Percentiles rank a stretch among this genome's conserved stretches.
phyloP scores from a whole-genome alignment of 345 rosid genomes.

The Syzygium aqueum region DNA sequence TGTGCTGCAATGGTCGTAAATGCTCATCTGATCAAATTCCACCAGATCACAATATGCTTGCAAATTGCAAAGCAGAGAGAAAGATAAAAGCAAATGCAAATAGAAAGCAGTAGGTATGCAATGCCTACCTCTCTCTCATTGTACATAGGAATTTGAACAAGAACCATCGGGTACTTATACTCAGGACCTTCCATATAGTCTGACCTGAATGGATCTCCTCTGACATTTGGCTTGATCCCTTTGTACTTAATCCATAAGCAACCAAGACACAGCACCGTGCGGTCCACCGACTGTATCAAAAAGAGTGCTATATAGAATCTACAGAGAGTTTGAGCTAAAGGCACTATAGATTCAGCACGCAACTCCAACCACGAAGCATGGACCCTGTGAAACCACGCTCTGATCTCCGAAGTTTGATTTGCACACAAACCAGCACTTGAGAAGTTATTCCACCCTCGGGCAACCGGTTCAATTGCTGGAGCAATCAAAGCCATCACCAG shows the following conservation, averaged over 20 bases:
- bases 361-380: slow-evolving; percentile 4
- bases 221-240: background rate
- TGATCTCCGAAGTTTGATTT: background rate
- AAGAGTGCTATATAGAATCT: slow-evolving; percentile 5
- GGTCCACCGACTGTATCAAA: slow-evolving; percentile 8
- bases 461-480: slow-evolving; percentile 4
- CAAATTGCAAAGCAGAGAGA: background rate
- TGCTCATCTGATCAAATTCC: background rate
- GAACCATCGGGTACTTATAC: slow-evolving; percentile 4
- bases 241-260: slow-evolving; percentile 9
- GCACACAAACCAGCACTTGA: background rate
- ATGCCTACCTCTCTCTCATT: slow-evolving; percentile 11
- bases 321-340: slow-evolving; percentile 2
- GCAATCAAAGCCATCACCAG: background rate
- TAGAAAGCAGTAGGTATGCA: background rate
- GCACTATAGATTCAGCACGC: slow-evolving; percentile 3
- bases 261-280: slow-evolving; percentile 4
- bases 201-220: background rate
- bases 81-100: background rate
- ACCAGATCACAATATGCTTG: background rate
- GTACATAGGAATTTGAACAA: slow-evolving; percentile 11
- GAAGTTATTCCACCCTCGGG: background rate
- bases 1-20: background rate
- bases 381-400: background rate
- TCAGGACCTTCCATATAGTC: background rate